Percentiles rank a stretch among this genome's conserved stretches.
Conservation (phyloP, 2,329 filamentous ascomycete species). For the Sphaerulina populicola region DNA sequence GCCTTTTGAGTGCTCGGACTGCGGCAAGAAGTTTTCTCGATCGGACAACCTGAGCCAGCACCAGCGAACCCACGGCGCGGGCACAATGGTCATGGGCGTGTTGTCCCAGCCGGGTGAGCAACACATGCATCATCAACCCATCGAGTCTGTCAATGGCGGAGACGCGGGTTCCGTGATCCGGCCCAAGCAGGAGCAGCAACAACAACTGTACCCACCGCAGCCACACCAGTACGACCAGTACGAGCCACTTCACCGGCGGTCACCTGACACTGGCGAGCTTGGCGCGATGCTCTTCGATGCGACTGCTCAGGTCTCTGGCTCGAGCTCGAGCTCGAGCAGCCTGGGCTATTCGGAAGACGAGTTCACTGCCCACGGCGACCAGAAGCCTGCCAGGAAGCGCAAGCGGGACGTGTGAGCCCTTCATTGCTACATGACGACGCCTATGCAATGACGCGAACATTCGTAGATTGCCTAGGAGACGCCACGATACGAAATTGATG, state of each 20-base stretch:
- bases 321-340: constrained; percentile 36
- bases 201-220: constrained; percentile 18
- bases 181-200: constrained; percentile 30
- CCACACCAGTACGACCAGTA: constrained; percentile 19
- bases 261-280: constrained; percentile 53
- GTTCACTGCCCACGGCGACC: constrained; percentile 21
- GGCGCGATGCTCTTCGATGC: constrained; percentile 74
- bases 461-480: constrained; percentile 4
- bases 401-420: constrained; percentile 38
- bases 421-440: constrained; percentile 7
- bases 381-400: constrained; percentile 35
- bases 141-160: constrained; percentile 31
- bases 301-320: constrained; percentile 61
- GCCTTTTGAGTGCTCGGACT: constrained; percentile 95
- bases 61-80: constrained; percentile 82
- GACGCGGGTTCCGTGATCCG: constrained; percentile 31
- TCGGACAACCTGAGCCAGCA: constrained; percentile 97
- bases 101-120: constrained; percentile 38
- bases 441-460: constrained; percentile 4
- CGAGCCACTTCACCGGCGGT: constrained; percentile 28
- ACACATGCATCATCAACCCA: constrained; percentile 28
- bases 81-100: constrained; percentile 84
- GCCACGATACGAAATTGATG: constrained; percentile 12
- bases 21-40: constrained; percentile 97
- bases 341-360: constrained; percentile 28